These are phyloP conservation scores for Basidiobolus meristosporus DNA, from an alignment of 371 early-diverging fungal genomes.

Conservation along the genomic window DNA sequence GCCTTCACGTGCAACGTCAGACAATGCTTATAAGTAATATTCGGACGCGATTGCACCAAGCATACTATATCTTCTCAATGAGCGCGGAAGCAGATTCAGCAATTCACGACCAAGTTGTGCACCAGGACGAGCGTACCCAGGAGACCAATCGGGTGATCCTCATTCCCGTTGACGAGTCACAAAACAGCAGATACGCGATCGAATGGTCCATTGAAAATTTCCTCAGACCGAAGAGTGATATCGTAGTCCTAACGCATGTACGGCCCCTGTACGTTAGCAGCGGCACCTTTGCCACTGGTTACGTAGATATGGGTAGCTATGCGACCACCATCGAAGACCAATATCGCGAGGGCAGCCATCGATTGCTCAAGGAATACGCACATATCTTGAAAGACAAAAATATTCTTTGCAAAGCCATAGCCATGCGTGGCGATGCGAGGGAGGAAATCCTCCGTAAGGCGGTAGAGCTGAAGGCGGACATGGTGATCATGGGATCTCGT, in stretches of 20 bases:
- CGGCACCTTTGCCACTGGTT: constrained; percentile 6
- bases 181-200: constrained; percentile 6
- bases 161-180: no score
- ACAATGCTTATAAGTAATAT: no score
- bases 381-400: constrained; percentile 9
- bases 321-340: constrained; percentile 9
- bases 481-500: constrained; percentile 30
- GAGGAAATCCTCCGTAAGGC: constrained; percentile 27
- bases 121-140: no score
- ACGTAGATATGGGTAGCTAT: constrained; percentile 5
- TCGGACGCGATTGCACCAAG: no score
- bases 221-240: constrained; percentile 13
- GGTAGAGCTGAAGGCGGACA: constrained; percentile 24
- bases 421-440: constrained; percentile 32
- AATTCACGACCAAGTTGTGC: no score
- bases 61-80: no score
- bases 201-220: constrained; percentile 26
- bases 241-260: constrained; percentile 7
- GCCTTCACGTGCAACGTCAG: no score
- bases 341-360: constrained; percentile 7
- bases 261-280: not conserved
- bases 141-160: no score
- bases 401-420: constrained; percentile 21
- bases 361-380: constrained; percentile 12
- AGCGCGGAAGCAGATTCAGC: no score